phyloP scores from a whole-genome alignment of 805 yeast genomes.

The Kregervanrija delftensis region DNA sequence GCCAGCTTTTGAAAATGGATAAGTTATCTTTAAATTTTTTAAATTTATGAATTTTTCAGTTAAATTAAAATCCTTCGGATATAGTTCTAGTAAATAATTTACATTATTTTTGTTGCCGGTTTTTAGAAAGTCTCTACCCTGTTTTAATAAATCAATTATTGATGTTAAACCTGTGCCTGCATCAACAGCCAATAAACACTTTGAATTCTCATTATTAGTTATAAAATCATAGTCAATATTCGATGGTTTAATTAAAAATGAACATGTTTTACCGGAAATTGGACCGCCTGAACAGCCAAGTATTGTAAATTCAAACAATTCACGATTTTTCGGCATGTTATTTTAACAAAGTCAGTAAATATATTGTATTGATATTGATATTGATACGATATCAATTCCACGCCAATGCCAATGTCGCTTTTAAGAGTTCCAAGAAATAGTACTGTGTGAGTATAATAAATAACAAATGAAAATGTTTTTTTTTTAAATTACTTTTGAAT shows the following conservation, averaged over 20 bases:
- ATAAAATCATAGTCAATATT: constrained; percentile 34
- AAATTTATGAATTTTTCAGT: not conserved
- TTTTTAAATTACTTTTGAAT: not conserved
- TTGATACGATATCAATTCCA: not conserved
- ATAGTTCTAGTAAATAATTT: constrained; percentile 11
- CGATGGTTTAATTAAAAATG: constrained; percentile 57
- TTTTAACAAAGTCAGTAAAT: no score
- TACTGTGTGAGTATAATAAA: no score
- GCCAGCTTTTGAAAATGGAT: not conserved
- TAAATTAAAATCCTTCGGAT: constrained; percentile 5
- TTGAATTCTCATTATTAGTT: constrained; percentile 13
- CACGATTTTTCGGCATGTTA: constrained; percentile 12
- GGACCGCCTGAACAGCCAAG: constrained; percentile 89
- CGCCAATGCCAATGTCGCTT: no score
- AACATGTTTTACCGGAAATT: constrained; percentile 59
- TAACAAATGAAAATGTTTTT: no score
- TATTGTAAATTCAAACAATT: constrained; percentile 50
- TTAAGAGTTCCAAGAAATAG: no score
- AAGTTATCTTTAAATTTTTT: not conserved
- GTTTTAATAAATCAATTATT: constrained; percentile 33
- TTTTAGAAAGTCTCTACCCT: constrained; percentile 1
- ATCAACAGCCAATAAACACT: constrained; percentile 54
- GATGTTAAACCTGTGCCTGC: constrained; percentile 71
- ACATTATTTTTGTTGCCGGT: not conserved
- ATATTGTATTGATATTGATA: not conserved